Conservation (phyloP, 2,329 filamentous ascomycete genomes). For the Xylariales sp. region DNA sequence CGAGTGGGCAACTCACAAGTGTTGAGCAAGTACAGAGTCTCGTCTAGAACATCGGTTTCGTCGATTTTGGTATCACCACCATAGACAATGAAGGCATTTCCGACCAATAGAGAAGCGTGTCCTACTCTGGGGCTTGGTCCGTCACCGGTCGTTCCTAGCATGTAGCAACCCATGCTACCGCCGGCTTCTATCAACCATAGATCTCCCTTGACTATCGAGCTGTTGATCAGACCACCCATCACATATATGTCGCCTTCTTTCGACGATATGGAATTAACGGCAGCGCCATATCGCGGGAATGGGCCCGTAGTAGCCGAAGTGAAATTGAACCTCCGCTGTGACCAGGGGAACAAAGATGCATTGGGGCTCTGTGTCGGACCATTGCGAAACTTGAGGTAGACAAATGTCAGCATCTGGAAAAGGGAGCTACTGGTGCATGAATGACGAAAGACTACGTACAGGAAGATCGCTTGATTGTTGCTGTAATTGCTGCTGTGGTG, state of each 20-base stretch:
- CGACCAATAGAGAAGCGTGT: slow-evolving; percentile 88
- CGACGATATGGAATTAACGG: slow-evolving; percentile 85
- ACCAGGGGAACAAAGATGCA: slow-evolving; percentile 90
- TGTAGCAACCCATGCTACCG: slow-evolving; percentile 83
- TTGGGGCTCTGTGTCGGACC: slow-evolving; percentile 49
- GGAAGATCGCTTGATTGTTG: slow-evolving; percentile 29
- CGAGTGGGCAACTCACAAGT: too few relatives aligned
- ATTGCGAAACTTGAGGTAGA: slow-evolving; percentile 39
- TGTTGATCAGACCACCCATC: slow-evolving; percentile 95
- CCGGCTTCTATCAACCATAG: slow-evolving; percentile 96
- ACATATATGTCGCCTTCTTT: slow-evolving; percentile 97
- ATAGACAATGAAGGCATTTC: slow-evolving; percentile 98
- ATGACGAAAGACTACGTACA: slow-evolving; percentile 23
- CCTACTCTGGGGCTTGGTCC: slow-evolving; percentile 93
- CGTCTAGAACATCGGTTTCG: slow-evolving; percentile 84
- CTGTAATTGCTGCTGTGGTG: slow-evolving; percentile 18
- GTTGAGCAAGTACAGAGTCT: slow-evolving; percentile 93
- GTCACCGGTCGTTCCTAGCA: slow-evolving; percentile 85
- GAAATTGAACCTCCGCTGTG: slow-evolving; percentile 82
- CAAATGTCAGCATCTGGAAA: slow-evolving; percentile 7
- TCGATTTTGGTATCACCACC: slow-evolving; percentile 98
- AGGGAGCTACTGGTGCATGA: background rate
- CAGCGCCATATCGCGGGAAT: slow-evolving; percentile 94
- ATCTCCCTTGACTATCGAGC: slow-evolving; percentile 92
- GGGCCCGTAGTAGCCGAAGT: slow-evolving; percentile 77